phyloP scores from a whole-genome alignment of 306 rosid species.

The Prunus dulcis region DNA sequence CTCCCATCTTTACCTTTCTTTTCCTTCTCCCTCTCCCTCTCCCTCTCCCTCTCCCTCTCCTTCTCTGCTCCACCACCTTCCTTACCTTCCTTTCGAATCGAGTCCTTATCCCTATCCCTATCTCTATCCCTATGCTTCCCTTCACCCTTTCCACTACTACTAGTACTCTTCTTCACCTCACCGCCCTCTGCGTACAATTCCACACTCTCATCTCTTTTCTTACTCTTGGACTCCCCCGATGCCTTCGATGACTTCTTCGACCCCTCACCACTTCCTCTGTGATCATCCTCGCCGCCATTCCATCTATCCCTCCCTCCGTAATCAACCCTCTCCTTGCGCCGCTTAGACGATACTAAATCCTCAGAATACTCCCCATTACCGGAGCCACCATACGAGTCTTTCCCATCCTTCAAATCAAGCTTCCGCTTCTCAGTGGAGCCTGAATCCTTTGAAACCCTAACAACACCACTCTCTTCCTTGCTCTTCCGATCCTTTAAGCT shows the following conservation, averaged over 20 bases:
- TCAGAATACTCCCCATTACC: constrained; percentile 68
- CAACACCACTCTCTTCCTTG: constrained; percentile 56
- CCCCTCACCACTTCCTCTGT: constrained; percentile 41
- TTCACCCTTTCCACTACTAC: constrained; percentile 53
- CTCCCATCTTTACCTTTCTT: constrained; percentile 57
- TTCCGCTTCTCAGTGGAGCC: constrained; percentile 72
- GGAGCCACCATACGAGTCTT: constrained; percentile 37
- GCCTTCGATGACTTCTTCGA: constrained; percentile 61
- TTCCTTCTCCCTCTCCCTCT: constrained; percentile 44
- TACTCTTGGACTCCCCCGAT: constrained; percentile 66
- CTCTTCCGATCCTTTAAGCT: constrained; percentile 70
- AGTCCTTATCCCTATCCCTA: constrained; percentile 62
- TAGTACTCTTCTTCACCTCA: constrained; percentile 58
- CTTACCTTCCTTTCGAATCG: constrained; percentile 65
- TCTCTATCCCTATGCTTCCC: constrained; percentile 64
- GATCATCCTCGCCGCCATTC: constrained; percentile 81
- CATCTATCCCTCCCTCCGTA: constrained; percentile 81
- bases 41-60: constrained; percentile 33
- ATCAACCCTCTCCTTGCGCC: constrained; percentile 63
- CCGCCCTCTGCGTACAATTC: constrained; percentile 67
- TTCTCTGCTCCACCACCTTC: constrained; percentile 53
- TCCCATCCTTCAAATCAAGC: constrained; percentile 68
- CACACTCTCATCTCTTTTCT: constrained; percentile 64
- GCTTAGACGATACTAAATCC: constrained; percentile 71
- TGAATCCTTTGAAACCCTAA: constrained; percentile 62